Evolutionary conservation across 371 early-diverging fungal species (phyloP), one percentile per base, ranked within the genome.

Genomic region (Dipsacomyces acuminosporus): DNA sequence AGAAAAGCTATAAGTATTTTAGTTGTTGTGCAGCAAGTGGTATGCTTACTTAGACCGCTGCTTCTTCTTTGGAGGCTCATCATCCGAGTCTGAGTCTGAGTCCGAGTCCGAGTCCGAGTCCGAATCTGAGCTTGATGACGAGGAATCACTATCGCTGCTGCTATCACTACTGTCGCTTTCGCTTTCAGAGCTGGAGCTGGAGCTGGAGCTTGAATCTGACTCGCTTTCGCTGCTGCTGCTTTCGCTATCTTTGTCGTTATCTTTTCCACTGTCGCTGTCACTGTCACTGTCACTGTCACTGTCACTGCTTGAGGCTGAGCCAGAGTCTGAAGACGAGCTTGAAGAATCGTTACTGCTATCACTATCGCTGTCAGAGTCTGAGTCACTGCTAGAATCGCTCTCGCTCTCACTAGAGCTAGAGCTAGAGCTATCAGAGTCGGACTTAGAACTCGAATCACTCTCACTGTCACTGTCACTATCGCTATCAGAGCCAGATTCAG

Each of bases 51-150:
- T 30, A 11, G 30, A 30, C 56, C 51, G 45, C 5, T 20, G 7
- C 41, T 51, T 59, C 44, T 67, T 67, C 50, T 58, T 58, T 42
- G 63, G 43, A 8, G 51, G 51, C 30, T 51, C 45, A 9, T 46
- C 51, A 20, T 57, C 58, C 11, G 48, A 2, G 18, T 14, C 14
- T 3, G 6, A 18, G 34, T 34, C 34, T 15, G 48, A 48, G 35
- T 5, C 13, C 20, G 48, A 48, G 40, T 48, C 48, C n/a, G n/a
- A n/a, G 3, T 51, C 51, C 0, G 54, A 35, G 36, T 46, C 40
- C n/a, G 48, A 36, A 18, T 38, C 48, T 2, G 59, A 54, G 41
- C 40, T 40, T 7, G 22, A 21, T 9, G 49, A 48, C n/a, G 48
- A 48, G 35, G 21, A 45, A 17, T 38, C 38, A n/a, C 48, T n/a